phyloP scores from a whole-genome alignment of 2,329 filamentous ascomycete genomes.

The Aspergillus jensenii region DNA sequence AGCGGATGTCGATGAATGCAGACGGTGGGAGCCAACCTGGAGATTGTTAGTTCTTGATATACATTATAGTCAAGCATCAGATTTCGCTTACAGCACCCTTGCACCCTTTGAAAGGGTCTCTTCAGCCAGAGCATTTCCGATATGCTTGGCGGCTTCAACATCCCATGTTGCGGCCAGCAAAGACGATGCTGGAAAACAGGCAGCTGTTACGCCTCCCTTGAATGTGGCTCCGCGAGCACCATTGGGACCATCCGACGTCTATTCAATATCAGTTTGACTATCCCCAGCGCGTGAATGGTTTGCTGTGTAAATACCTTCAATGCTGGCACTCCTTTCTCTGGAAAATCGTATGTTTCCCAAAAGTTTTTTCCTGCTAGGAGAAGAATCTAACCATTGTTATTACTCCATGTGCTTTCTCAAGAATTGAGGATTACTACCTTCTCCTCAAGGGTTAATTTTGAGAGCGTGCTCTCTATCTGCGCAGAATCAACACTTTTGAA shows the following conservation, averaged over 20 bases:
- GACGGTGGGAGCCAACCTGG: conserved; percentile 5
- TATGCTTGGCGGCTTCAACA: conserved; percentile 1
- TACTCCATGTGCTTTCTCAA: not conserved
- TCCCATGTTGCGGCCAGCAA: conserved; percentile 7
- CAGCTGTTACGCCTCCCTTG: conserved; percentile 5
- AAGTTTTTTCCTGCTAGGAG: conserved; percentile 8
- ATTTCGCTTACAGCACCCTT: not conserved
- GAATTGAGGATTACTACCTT: not conserved
- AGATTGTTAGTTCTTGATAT: not conserved
- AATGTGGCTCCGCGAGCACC: conserved; percentile 8
- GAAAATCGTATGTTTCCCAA: conserved; percentile 5
- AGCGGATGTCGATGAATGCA: conserved; percentile 8
- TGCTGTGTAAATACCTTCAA: not conserved
- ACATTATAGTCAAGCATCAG: not conserved
- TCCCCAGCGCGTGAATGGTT: not conserved
- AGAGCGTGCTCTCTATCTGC: conserved; percentile 4
- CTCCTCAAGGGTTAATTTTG: conserved; percentile 3
- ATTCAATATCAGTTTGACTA: not conserved
- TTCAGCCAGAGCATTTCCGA: conserved; percentile 6
- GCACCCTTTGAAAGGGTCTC: conserved; percentile 8
- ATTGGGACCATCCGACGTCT: conserved; percentile 9
- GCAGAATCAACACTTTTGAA: not conserved
- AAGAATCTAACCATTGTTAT: conserved; percentile 1
- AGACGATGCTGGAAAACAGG: conserved; percentile 8
- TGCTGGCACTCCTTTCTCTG: conserved; percentile 3